Evolutionary conservation across 371 early-diverging fungal genomes (phyloP), one percentile per base, ranked within the genome.

Genomic region (Enteropsectra breve): DNA sequence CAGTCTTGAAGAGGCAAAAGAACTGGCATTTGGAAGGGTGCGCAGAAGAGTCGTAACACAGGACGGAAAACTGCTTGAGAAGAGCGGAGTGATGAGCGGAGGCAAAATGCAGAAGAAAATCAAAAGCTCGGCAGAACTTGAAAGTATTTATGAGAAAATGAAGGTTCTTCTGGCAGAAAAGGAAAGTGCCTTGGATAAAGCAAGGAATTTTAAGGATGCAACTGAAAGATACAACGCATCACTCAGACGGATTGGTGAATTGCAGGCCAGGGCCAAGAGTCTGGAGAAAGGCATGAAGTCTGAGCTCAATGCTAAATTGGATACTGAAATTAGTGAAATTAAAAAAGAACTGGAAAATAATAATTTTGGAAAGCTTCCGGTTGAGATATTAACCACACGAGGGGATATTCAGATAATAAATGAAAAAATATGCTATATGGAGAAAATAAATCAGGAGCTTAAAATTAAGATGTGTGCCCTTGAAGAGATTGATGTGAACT

Each of bases 1-100:
- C 15, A 81, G 89, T 72, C 68, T 97, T 69, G 82, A 84, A n/a
- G 88, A 89, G 68, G 99, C 94, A 1, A 90, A 89, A 63, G 77
- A 84, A 34, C 86, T 96, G 46, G 94, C 97, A 0, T 96, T 85
- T 80, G 82, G 83, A 2, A 71, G 59, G 11, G 84, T 84, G 18
- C 85, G 93, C 34, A 87, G 85, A 83, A 83, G 94, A 46, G 93
- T 94, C 0, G 98, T 98, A 0, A 97, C 94, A 0, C 72, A 94
- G 58, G 89, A 88, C 62, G 98, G 99, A 1, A 85, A 92, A 66
- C 71, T 97, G 47, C 90, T 97, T 68, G 97, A 97, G 62, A 85
- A 83, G 32, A 86, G 88, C 0, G 97, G 99, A 70, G 87, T 95
- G 3, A 92, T 98, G 93, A 86, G 87, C 18, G 95, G 96, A 71